Conservation (phyloP, 805 yeast genomes). For the Cyberlindnera veronae region DNA sequence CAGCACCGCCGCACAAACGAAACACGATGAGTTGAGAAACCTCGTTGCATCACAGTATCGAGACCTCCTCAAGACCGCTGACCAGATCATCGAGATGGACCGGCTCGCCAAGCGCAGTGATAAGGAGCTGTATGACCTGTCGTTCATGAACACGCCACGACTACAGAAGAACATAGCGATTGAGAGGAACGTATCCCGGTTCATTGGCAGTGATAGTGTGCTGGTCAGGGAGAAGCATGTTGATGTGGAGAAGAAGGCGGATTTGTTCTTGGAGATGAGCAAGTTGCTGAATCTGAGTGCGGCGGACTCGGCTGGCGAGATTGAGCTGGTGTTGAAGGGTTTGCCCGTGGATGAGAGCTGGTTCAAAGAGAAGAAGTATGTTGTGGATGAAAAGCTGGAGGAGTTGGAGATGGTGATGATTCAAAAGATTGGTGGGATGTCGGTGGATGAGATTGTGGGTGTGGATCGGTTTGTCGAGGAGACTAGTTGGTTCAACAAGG, state of each 20-base stretch:
- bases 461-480: constrained; percentile 7
- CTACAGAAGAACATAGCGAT: constrained; percentile 14
- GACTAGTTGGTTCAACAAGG: constrained; percentile 9
- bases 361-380: constrained; percentile 9
- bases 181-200: constrained; percentile 19
- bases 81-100: constrained; percentile 25
- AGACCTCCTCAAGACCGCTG: constrained; percentile 26
- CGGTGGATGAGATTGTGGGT: constrained; percentile 9
- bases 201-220: too few species aligned
- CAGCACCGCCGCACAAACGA: constrained; percentile 7
- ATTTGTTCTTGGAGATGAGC: constrained; percentile 15
- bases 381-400: constrained; percentile 12
- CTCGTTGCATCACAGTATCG: constrained; percentile 27
- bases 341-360: constrained; percentile 12
- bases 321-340: constrained; percentile 2
- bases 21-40: constrained; percentile 21
- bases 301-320: constrained; percentile 4
- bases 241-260: constrained; percentile 9
- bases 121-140: constrained; percentile 19
- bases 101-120: constrained; percentile 19
- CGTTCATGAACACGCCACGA: constrained; percentile 18
- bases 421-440: constrained; percentile 3
- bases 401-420: constrained; percentile 13
- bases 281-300: constrained; percentile 14
- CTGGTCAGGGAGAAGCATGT: neutral